A percentile compares a stretch with the other conserved stretches of the same genome.
Evolutionary conservation across 768 basidiomycete genomes (phyloP).

Genomic region (Daedaleopsis nitida): DNA sequence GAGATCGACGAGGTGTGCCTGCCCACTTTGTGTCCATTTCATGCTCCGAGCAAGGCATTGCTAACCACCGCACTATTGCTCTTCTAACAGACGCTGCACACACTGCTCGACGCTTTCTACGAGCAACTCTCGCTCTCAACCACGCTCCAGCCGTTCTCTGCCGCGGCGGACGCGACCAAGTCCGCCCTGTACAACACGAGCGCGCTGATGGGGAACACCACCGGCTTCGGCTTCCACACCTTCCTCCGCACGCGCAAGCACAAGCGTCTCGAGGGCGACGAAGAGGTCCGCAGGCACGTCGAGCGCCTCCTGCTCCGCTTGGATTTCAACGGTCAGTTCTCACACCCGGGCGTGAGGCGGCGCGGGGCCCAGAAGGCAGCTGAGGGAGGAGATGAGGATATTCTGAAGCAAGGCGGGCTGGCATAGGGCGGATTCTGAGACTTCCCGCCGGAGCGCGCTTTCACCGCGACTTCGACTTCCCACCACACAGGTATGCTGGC

Average conservation of each 20-base stretch:
- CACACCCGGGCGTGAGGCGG: slow-evolving; percentile 42
- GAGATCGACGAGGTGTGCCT: slow-evolving; percentile 75
- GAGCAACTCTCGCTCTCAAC: slow-evolving; percentile 77
- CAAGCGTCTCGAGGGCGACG: slow-evolving; percentile 59
- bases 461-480: too few relatives aligned
- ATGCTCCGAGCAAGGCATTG: slow-evolving; percentile 5
- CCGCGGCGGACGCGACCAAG: slow-evolving; percentile 63
- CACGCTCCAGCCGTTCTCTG: slow-evolving; percentile 69
- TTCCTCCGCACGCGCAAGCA: slow-evolving; percentile 52
- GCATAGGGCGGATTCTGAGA: slow-evolving; percentile 8
- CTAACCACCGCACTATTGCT: background rate
- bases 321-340: slow-evolving; percentile 83
- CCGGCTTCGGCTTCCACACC: slow-evolving; percentile 43
- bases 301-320: slow-evolving; percentile 80
- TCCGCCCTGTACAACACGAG: slow-evolving; percentile 58
- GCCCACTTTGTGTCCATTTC: background rate
- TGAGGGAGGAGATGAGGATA: slow-evolving; percentile 39
- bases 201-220: slow-evolving; percentile 44
- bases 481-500: too few relatives aligned
- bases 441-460: too few relatives aligned
- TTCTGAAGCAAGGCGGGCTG: slow-evolving; percentile 32
- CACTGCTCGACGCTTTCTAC: slow-evolving; percentile 74
- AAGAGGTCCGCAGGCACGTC: slow-evolving; percentile 74
- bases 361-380: slow-evolving; percentile 41
- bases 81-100: slow-evolving; percentile 68